phyloP scores from a whole-genome alignment of 176 grass and related monocot species.

The Carex pumila region DNA sequence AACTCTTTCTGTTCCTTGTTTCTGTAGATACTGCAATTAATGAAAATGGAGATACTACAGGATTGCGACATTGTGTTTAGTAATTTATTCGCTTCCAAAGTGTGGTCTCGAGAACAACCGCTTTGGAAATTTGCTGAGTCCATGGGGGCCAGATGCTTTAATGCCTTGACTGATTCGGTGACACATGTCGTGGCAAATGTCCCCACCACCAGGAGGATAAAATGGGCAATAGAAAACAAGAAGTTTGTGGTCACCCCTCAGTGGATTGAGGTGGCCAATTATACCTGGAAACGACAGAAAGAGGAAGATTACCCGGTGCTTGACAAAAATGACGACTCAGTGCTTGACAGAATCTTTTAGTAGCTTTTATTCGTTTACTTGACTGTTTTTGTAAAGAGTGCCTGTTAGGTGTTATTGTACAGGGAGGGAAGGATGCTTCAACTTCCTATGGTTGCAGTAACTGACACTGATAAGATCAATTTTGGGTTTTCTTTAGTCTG shows the following conservation, averaged over 20 bases:
- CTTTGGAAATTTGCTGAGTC: slow-evolving; percentile 76
- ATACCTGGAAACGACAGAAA: slow-evolving; percentile 37
- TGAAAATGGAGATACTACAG: slow-evolving; percentile 42
- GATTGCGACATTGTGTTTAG: slow-evolving; percentile 74
- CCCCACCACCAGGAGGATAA: slow-evolving; percentile 13
- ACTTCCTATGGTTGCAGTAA: too few relatives aligned
- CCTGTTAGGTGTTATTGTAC: too few relatives aligned
- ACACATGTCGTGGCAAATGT: slow-evolving; percentile 55
- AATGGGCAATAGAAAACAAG: not conserved
- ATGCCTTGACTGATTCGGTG: slow-evolving; percentile 32
- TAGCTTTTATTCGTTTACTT: too few relatives aligned
- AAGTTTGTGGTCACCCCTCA: slow-evolving; percentile 44
- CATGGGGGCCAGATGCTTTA: slow-evolving; percentile 53
- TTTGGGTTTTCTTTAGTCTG: not conserved
- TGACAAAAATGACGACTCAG: not conserved
- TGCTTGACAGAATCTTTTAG: not conserved
- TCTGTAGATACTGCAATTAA: slow-evolving; percentile 44
- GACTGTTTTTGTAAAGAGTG: too few relatives aligned
- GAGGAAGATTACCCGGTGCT: slow-evolving; percentile 47
- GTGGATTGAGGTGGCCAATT: slow-evolving; percentile 33
- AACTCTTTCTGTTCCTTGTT: not conserved
- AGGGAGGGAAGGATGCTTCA: too few relatives aligned
- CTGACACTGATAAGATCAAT: not conserved
- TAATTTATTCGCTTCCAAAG: slow-evolving; percentile 33
- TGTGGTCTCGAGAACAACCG: slow-evolving; percentile 24